These are phyloP conservation scores for Coemansia umbellata DNA, from an alignment of 192 early-diverging fungal genomes.

Conservation along the genomic window DNA sequence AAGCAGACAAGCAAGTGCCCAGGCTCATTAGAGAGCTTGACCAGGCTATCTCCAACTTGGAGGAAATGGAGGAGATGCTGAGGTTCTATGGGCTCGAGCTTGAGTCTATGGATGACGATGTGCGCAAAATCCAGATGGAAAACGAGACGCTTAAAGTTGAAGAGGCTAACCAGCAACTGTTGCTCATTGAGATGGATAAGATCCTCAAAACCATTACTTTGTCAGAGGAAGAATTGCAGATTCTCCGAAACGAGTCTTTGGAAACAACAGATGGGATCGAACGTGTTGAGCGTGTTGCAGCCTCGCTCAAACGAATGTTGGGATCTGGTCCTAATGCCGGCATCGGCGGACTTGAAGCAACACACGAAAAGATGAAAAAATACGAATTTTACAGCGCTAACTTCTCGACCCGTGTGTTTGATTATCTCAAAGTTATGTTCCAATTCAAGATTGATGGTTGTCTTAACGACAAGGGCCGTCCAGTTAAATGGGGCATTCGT, in stretches of 20 bases:
- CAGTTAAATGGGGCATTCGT: slow-evolving; percentile 20
- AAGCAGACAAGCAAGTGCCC: slow-evolving; percentile 83
- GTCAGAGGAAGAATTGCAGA: slow-evolving; percentile 57
- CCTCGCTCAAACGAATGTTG: slow-evolving; percentile 63
- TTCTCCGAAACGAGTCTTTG: slow-evolving; percentile 62
- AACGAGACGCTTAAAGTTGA: slow-evolving; percentile 89
- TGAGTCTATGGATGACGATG: slow-evolving; percentile 92
- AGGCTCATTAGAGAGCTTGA: slow-evolving; percentile 81
- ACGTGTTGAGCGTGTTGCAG: slow-evolving; percentile 62
- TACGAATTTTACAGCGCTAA: slow-evolving; percentile 63
- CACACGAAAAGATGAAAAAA: slow-evolving; percentile 62
- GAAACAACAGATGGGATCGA: slow-evolving; percentile 59
- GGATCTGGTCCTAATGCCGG: slow-evolving; percentile 56
- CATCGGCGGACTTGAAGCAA: slow-evolving; percentile 45
- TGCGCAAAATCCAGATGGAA: slow-evolving; percentile 89
- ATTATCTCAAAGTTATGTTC: slow-evolving; percentile 63
- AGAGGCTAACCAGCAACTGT: slow-evolving; percentile 80
- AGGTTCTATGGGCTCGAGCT: slow-evolving; percentile 79
- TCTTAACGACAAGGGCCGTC: slow-evolving; percentile 48
- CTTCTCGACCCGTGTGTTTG: slow-evolving; percentile 61
- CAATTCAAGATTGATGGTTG: slow-evolving; percentile 60
- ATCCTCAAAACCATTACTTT: slow-evolving; percentile 66
- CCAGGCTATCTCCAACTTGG: slow-evolving; percentile 71
- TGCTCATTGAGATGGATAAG: slow-evolving; percentile 82
- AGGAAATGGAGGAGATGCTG: slow-evolving; percentile 85